phyloP scores from a whole-genome alignment of 2,329 filamentous ascomycete species.

The Diaporthe ampelina region DNA sequence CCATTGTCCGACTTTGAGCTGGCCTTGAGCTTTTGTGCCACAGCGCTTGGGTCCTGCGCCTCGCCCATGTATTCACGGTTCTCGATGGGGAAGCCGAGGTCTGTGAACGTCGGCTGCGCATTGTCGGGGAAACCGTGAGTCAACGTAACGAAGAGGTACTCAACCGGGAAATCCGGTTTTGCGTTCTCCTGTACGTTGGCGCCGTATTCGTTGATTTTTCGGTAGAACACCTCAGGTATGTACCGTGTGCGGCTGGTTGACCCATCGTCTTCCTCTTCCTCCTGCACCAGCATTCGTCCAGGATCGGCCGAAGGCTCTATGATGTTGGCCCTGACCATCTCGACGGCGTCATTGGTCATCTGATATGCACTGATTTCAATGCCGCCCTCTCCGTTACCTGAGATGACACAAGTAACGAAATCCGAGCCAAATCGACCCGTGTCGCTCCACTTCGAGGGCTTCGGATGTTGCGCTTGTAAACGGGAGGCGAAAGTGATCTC shows the following conservation, averaged over 20 bases:
- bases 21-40: conserved; percentile 78
- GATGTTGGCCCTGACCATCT: conserved; percentile 96
- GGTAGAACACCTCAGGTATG: conserved; percentile 97
- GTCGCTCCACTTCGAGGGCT: conserved; percentile 96
- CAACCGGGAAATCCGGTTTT: conserved; percentile 95
- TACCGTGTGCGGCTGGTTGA: conserved; percentile 81
- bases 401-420: conserved; percentile 96
- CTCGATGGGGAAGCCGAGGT: conserved; percentile 86
- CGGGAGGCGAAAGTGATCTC: conserved; percentile 92
- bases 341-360: conserved; percentile 93
- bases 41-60: conserved; percentile 80
- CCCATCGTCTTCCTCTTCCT: conserved; percentile 87
- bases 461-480: conserved; percentile 89
- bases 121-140: conserved; percentile 95
- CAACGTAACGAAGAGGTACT: conserved; percentile 95
- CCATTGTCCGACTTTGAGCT: conserved; percentile 70
- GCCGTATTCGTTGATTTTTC: conserved; percentile 95
- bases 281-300: conserved; percentile 92
- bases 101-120: conserved; percentile 81
- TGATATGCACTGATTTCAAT: conserved; percentile 95
- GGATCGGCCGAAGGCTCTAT: conserved; percentile 96
- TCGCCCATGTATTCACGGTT: conserved; percentile 91
- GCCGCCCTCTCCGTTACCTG: conserved; percentile 89
- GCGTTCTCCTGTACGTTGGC: conserved; percentile 97
- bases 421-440: conserved; percentile 94